These are phyloP conservation scores for Omphalea diandra DNA, from an alignment of 441 rosid genomes.

Conservation along the genomic window DNA sequence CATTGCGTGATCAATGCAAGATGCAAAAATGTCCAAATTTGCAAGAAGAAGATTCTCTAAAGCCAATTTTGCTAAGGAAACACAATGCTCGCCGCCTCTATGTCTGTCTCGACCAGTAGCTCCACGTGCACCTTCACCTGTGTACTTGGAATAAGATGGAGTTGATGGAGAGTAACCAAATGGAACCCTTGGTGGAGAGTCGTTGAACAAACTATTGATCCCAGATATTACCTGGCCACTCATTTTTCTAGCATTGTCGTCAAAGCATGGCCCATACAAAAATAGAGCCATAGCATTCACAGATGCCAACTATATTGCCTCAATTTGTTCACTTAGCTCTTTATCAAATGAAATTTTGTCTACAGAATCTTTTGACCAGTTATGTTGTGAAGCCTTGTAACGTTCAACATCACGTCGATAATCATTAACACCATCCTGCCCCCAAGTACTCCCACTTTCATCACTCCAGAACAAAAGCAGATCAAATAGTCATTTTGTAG, in stretches of 20 bases:
- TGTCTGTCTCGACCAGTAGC: constrained; percentile 85
- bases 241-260: constrained; percentile 99
- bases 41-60: constrained; percentile 96
- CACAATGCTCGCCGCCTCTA: constrained; percentile 91
- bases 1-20: constrained; percentile 98
- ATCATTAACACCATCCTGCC: constrained; percentile 86
- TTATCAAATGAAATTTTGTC: constrained; percentile 97
- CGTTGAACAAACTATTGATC: constrained; percentile 97
- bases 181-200: constrained; percentile 94
- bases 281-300: constrained; percentile 98
- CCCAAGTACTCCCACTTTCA: constrained; percentile 85
- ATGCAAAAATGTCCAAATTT: constrained; percentile 95
- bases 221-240: constrained; percentile 94
- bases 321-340: constrained; percentile 91
- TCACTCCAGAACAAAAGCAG: constrained; percentile 95
- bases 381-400: constrained; percentile 92
- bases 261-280: constrained; percentile 97
- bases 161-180: constrained; percentile 99
- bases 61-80: constrained; percentile 91
- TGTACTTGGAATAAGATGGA: constrained; percentile 85
- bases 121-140: constrained; percentile 94
- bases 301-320: constrained; percentile 98
- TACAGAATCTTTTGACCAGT: constrained; percentile 91
- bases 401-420: constrained; percentile 99
- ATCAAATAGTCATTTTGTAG: constrained; percentile 88